Evolutionary conservation across 441 rosid genomes (phyloP).

Genomic region (Populus hybrid): DNA sequence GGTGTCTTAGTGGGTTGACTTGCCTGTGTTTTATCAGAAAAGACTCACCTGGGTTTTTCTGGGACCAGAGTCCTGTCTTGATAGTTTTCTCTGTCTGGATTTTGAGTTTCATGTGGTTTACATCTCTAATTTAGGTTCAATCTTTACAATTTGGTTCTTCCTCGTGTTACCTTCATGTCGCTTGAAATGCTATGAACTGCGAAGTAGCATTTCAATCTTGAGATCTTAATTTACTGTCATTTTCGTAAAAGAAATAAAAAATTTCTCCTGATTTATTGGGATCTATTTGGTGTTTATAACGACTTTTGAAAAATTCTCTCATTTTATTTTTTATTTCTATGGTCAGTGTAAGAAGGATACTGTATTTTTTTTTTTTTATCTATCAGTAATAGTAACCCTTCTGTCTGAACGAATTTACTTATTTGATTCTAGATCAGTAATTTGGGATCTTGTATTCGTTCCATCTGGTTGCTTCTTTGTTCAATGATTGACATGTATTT

Average conservation of each 20-base stretch:
- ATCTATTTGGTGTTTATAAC: background rate
- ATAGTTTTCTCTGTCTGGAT: background rate
- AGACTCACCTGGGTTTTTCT: background rate
- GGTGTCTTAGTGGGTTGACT: slow-evolving; percentile 7
- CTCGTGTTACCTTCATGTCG: background rate
- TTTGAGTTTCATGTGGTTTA: slow-evolving; percentile 7
- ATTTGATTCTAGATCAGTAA: background rate
- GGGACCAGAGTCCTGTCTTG: background rate
- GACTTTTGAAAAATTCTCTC: background rate
- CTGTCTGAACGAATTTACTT: background rate
- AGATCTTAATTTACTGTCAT: background rate
- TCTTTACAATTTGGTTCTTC: slow-evolving; percentile 3
- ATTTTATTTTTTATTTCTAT: background rate
- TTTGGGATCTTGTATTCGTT: background rate
- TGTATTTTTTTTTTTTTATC: background rate
- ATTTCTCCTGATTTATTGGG: background rate
- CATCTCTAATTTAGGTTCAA: slow-evolving; percentile 24
- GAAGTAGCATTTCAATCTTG: background rate
- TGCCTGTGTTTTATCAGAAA: background rate
- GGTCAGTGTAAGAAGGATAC: background rate
- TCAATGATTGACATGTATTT: slow-evolving; percentile 3
- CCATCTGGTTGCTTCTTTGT: background rate
- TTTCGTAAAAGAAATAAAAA: background rate
- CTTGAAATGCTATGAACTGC: background rate
- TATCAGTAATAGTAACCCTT: too few relatives aligned